Evolutionary conservation across 805 yeast genomes (phyloP).

Genomic region (Schwanniomyces polymorphus): DNA sequence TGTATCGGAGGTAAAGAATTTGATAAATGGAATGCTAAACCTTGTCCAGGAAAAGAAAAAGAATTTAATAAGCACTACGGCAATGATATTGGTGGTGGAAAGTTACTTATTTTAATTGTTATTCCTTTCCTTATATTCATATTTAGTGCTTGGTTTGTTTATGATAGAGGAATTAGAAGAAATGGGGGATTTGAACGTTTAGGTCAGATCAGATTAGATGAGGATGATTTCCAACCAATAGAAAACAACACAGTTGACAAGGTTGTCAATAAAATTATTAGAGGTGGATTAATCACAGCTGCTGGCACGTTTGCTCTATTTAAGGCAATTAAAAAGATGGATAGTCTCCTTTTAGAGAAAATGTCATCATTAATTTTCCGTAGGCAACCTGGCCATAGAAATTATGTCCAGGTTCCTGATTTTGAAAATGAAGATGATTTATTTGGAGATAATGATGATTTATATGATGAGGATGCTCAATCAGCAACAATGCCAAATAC

Average conservation of each 20-base stretch:
- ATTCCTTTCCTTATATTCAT: slow-evolving; percentile 58
- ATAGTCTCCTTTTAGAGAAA: slow-evolving; percentile 31
- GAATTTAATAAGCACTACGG: slow-evolving; percentile 58
- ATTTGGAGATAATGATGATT: slow-evolving; percentile 41
- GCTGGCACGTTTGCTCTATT: slow-evolving; percentile 40
- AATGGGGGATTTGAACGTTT: slow-evolving; percentile 75
- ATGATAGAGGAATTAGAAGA: slow-evolving; percentile 76
- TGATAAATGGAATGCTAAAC: slow-evolving; percentile 60
- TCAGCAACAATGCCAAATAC: slow-evolving; percentile 22
- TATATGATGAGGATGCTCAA: slow-evolving; percentile 37
- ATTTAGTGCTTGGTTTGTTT: slow-evolving; percentile 65
- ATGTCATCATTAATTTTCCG: slow-evolving; percentile 29
- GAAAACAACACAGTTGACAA: slow-evolving; percentile 64
- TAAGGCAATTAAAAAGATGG: slow-evolving; percentile 34
- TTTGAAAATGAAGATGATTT: slow-evolving; percentile 39
- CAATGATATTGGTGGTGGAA: slow-evolving; percentile 54
- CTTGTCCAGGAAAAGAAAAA: slow-evolving; percentile 86
- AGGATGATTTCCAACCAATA: slow-evolving; percentile 53
- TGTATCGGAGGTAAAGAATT: slow-evolving; percentile 79
- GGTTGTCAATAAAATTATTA: slow-evolving; percentile 58
- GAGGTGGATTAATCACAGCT: slow-evolving; percentile 51
- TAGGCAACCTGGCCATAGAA: slow-evolving; percentile 38
- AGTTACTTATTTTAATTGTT: slow-evolving; percentile 52
- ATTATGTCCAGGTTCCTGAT: slow-evolving; percentile 42
- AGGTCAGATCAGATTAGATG: slow-evolving; percentile 83